A percentile compares a stretch with the other conserved stretches of the same genome.
phyloP scores from a whole-genome alignment of 108 stramenopile genomes.

The Craspedostauros australis region DNA sequence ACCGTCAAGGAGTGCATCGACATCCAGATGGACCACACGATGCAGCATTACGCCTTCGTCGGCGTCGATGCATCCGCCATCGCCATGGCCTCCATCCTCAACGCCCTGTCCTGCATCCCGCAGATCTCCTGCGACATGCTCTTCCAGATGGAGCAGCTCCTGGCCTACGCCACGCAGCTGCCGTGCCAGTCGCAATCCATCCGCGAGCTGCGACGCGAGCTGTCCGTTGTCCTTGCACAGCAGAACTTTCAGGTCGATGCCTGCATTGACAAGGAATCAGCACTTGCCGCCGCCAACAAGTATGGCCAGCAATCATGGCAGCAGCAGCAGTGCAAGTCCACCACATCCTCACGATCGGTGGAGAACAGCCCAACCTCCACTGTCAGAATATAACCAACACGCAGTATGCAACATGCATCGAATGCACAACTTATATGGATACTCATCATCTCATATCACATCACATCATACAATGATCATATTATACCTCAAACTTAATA shows the following conservation, averaged over 20 bases:
- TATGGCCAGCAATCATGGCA: too few relatives aligned
- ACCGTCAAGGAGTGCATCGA: slow-evolving; percentile 6
- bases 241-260: neutral
- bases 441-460: too few relatives aligned
- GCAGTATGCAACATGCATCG: too few relatives aligned
- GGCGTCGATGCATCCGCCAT: slow-evolving; percentile 4
- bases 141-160: neutral
- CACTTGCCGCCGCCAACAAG: too few relatives aligned
- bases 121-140: neutral
- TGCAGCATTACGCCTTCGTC: slow-evolving; percentile 4
- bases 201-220: neutral
- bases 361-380: too few relatives aligned
- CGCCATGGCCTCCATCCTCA: slow-evolving; percentile 14
- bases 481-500: too few relatives aligned
- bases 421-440: too few relatives aligned
- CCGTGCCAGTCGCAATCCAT: neutral
- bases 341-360: too few relatives aligned
- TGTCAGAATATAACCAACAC: too few relatives aligned
- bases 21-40: slow-evolving; percentile 5
- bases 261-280: neutral
- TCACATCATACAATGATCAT: too few relatives aligned
- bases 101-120: slow-evolving; percentile 9
- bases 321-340: too few relatives aligned
- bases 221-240: neutral
- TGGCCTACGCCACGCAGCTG: neutral